Evolutionary conservation across 169 alveolate genomes (phyloP).

Genomic region (Babesia ovata): DNA sequence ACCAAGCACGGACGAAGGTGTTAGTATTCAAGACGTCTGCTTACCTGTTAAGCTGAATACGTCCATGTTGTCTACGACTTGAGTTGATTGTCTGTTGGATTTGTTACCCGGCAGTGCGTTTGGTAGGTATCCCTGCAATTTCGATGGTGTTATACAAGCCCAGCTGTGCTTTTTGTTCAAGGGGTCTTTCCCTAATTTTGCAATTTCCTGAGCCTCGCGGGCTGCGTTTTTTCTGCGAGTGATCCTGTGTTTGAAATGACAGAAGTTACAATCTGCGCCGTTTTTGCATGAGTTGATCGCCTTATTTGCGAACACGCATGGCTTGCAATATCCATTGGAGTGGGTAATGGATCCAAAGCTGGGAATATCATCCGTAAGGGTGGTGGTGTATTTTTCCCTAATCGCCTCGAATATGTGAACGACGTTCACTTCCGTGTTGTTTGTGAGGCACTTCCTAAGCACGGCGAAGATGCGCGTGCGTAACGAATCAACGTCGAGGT

Average conservation of each 20-base stretch:
- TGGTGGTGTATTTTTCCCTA: conserved; percentile 45
- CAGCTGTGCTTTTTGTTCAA: neutral
- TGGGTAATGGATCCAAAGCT: conserved; percentile 76
- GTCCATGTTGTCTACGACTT: neutral
- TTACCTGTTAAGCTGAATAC: conserved; percentile 1
- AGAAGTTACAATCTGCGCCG: conserved; percentile 72
- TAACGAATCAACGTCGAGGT: conserved; percentile 22
- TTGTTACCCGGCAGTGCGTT: neutral
- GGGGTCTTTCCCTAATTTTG: conserved; percentile 3
- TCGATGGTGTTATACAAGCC: neutral
- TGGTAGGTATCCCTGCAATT: conserved; percentile 10
- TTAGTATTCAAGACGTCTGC: neutral
- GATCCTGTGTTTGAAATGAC: conserved; percentile 75
- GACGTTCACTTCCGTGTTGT: conserved; percentile 51
- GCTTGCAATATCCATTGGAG: conserved; percentile 75
- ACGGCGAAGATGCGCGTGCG: conserved; percentile 49
- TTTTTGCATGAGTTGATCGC: conserved; percentile 72
- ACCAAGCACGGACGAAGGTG: too few species aligned
- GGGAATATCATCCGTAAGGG: conserved; percentile 26
- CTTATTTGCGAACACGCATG: conserved; percentile 80
- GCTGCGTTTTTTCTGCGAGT: conserved; percentile 35
- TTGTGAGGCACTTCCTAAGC: conserved; percentile 33
- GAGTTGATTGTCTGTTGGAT: neutral
- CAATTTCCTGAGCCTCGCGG: conserved; percentile 1
- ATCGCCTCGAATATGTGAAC: conserved; percentile 53